These are phyloP conservation scores for Agaricales sp. DNA, from an alignment of 1,284 basidiomycete species.

Conservation along the genomic window DNA sequence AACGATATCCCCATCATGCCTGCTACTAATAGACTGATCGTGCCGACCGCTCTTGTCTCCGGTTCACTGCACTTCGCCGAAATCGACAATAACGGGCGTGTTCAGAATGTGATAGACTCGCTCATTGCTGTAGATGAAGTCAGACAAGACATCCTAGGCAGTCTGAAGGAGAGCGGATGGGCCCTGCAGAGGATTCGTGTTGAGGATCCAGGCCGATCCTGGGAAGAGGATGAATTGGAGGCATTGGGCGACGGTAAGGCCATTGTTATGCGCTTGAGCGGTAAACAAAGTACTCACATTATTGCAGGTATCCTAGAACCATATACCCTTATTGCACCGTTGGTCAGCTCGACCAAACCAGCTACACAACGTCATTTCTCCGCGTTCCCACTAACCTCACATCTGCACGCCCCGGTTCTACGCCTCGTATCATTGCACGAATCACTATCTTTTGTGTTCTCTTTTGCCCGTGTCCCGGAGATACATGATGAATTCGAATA, in stretches of 20 bases:
- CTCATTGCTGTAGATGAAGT: conserved; percentile 38
- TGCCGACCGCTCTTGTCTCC: conserved; percentile 48
- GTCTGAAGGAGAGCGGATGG: conserved; percentile 50
- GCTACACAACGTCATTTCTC: conserved; percentile 50
- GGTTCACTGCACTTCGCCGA: conserved; percentile 55
- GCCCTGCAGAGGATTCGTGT: conserved; percentile 52
- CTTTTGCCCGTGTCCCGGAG: conserved; percentile 68
- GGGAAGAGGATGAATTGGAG: conserved; percentile 63
- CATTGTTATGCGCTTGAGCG: neutral
- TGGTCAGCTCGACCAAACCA: conserved; percentile 34
- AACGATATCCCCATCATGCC: conserved; percentile 21
- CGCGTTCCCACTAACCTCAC: conserved; percentile 60
- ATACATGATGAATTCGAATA: conserved; percentile 65
- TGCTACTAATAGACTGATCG: conserved; percentile 30
- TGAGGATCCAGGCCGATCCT: conserved; percentile 47
- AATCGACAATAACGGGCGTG: conserved; percentile 38
- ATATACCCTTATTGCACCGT: conserved; percentile 35
- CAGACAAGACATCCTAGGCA: conserved; percentile 13
- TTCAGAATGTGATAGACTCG: conserved; percentile 46
- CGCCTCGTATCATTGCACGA: conserved; percentile 67
- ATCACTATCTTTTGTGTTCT: conserved; percentile 39
- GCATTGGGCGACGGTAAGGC: conserved; percentile 51
- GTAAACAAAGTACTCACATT: too few relatives aligned
- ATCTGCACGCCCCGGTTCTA: conserved; percentile 56
- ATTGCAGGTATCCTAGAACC: conserved; percentile 41